A percentile compares a stretch with the other conserved stretches of the same genome.
phyloP scores from a whole-genome alignment of 1,139 yeast species.

The Torulaspora globosa region DNA sequence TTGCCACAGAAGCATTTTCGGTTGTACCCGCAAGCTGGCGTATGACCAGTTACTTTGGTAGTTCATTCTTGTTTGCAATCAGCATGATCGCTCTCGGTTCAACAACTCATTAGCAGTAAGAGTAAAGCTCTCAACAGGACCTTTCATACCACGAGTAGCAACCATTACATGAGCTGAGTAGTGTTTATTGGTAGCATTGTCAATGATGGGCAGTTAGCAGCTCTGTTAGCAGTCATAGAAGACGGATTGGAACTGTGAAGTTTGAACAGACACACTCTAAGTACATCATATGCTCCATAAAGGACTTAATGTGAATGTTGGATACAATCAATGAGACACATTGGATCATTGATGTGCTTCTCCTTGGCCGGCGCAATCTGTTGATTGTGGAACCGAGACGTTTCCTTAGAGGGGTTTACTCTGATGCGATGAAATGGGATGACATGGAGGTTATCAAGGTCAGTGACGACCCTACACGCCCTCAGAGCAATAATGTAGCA shows the following conservation, averaged over 20 bases:
- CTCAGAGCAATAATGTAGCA: conserved; percentile 10
- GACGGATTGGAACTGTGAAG: neutral
- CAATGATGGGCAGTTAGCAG: too few relatives aligned
- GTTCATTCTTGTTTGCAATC: too few relatives aligned
- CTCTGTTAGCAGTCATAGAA: neutral
- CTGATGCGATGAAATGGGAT: conserved; percentile 2
- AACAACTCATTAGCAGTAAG: too few relatives aligned
- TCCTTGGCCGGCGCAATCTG: conserved; percentile 1
- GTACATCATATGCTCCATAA: neutral
- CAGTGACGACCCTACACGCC: neutral
- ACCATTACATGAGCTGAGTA: too few relatives aligned
- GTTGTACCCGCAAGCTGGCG: too few relatives aligned
- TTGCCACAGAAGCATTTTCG: too few relatives aligned
- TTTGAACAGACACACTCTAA: neutral
- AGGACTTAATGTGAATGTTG: neutral
- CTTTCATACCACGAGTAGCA: too few relatives aligned
- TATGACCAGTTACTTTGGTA: too few relatives aligned
- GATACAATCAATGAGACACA: conserved; percentile 5
- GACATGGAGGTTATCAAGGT: conserved; percentile 2
- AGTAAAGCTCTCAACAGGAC: too few relatives aligned
- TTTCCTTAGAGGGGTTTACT: conserved; percentile 6
- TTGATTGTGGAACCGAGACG: conserved; percentile 12
- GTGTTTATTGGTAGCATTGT: too few relatives aligned
- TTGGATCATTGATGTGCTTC: conserved; percentile 7
- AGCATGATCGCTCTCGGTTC: too few relatives aligned